These are phyloP conservation scores for Phanerodontia chrysosporium DNA, from an alignment of 768 basidiomycete species.

Conservation along the genomic window DNA sequence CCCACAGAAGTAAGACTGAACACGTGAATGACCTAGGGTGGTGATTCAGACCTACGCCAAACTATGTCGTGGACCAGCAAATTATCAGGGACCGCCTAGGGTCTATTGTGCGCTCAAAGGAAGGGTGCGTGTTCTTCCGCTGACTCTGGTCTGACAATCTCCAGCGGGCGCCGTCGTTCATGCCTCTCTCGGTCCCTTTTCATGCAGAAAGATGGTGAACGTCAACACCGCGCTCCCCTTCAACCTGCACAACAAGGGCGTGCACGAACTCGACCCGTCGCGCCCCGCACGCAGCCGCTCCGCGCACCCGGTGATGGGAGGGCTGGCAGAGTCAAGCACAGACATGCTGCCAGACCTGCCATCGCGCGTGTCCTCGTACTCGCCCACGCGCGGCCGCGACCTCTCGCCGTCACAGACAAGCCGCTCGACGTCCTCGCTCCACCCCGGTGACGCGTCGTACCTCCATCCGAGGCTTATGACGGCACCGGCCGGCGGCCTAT, in stretches of 20 bases:
- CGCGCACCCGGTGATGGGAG: conserved; percentile 15
- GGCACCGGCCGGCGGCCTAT: conserved; percentile 17
- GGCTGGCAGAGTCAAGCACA: not conserved
- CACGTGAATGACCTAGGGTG: not conserved
- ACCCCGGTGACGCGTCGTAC: conserved; percentile 28
- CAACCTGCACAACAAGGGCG: conserved; percentile 45
- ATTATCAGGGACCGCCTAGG: conserved; percentile 47
- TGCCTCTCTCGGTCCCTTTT: not conserved
- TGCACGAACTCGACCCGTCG: conserved; percentile 21
- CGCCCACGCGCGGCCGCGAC: conserved; percentile 19
- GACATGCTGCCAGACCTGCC: conserved; percentile 9
- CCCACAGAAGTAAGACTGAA: too few relatives aligned
- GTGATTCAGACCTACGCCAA: conserved; percentile 8
- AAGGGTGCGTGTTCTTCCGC: conserved; percentile 41
- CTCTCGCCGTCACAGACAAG: conserved; percentile 28
- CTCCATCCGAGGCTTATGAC: conserved; percentile 25
- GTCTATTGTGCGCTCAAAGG: conserved; percentile 55
- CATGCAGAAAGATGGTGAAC: conserved; percentile 65
- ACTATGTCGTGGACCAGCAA: conserved; percentile 40
- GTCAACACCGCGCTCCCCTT: conserved; percentile 58
- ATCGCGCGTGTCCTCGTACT: conserved; percentile 18
- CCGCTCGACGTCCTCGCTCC: conserved; percentile 27
- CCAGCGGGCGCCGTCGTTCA: conserved; percentile 1
- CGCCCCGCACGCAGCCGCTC: conserved; percentile 32
- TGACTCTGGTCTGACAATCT: not conserved